Evolutionary conservation across 768 basidiomycete genomes (phyloP), one percentile per base, ranked within the genome.

Genomic region (Dioszegia crocea): DNA sequence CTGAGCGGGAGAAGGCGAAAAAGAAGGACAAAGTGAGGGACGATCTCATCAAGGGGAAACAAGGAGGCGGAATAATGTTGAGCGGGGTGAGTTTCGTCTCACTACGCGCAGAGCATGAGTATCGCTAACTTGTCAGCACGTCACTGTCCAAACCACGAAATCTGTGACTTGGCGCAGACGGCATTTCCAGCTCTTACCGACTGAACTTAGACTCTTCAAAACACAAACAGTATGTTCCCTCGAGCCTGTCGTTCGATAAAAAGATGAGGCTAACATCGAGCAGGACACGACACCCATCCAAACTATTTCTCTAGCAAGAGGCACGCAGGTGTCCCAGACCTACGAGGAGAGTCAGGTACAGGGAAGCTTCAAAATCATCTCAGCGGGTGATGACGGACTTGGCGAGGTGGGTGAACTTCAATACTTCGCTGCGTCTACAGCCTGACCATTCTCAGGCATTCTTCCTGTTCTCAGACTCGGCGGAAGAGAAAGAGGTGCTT

Each of bases 261-360:
- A 12, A 38, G 48, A n/a, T 59, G 26, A 19, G 10, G 31, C 54
- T 56, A 29, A 57, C 26, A 19, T 17, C 12, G 4, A 3, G n/a
- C 39, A 74, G 72, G 72, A 68, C 39, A 59, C 31, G 2, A 64
- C 61, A 26, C 65, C 69, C 1, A 74, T 74, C 6, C 59, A 61
- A 47, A 57, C 53, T 10, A 71, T 74, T 5, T 55, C 48, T 17
- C 52, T 74, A 10, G 59, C 57, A 4, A 24, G n/a, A 1, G 36
- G 33, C 0, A 33, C 63, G 6, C 50, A 44, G 14, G 45, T 74
- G 1, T 57, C 61, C 3, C 60, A 64, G 38, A 59, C 50, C 41
- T 74, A 74, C 52, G 72, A 74, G 30, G 72, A 74, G 47, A 59
- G 57, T 21, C 69, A 71, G 44, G 67, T 74, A 8, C 67, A 74